Evolutionary conservation across 2,329 filamentous ascomycete genomes (phyloP), one percentile per base, ranked within the genome.

Genomic region (Claviceps arundinis): DNA sequence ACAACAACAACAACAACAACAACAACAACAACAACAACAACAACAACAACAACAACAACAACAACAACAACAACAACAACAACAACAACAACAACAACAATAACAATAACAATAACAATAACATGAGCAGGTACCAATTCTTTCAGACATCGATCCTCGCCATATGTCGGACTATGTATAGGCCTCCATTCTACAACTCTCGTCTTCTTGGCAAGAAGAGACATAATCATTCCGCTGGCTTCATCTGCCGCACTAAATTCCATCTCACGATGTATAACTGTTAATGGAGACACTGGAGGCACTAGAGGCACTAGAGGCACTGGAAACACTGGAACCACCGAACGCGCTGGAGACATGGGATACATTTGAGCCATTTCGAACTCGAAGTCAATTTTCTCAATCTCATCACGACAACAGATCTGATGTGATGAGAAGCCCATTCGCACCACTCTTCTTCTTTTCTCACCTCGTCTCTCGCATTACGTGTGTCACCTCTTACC

Each of bases 211-310:
- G 5, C 13, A 34, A 6, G 22, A 42, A 48, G 9, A 42, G 19
- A 43, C 16, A 30, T 19, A 24, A 43, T 34, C 3, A 37, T 37
- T 41, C n/a, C 9, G 14, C 41, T 30, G 17, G 6, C 17, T 24
- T 38, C 14, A 9, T 6, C 34, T 8, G 8, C 34, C 14, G 19
- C 11, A 24, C 30, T 34, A 13, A 24, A 48, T 8, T 19, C 17
- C 38, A 46, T 42, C 37, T 43, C 52, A 51, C 61, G 3, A 61
- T 64, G 60, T 62, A 64, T 65, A 64, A 61, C 65, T 56, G 64
- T 61, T 34, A 34, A 34, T 34, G 9, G 4, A 22, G 22, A 22
- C 22, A 22, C 22, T 22, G 22, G 22, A 30, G 26, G 26, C 26
- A 8, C 26, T 26, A 26, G 7, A 9, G 8, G 7, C 26, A 30